Base-by-base conservation (phyloP, 768 basidiomycete genomes). In the Lactarius hengduanensis region DNA sequence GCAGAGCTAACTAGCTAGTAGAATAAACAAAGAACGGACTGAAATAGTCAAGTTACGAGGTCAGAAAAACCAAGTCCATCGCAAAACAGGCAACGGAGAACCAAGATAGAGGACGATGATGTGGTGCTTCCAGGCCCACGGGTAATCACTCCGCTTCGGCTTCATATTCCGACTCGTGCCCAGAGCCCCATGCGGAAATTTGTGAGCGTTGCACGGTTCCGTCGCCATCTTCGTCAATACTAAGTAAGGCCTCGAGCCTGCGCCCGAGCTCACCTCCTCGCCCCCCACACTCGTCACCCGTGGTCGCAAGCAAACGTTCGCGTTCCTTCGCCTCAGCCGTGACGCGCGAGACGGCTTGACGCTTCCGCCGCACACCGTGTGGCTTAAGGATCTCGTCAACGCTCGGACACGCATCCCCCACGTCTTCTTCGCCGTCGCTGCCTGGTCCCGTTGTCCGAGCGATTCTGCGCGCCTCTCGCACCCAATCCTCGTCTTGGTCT, bases 221-320 rank as follows among this genome's bases (percentile, higher is more conserved):
- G 16, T 61, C 62, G 32, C 70, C 74, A 7, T 74, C 67, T 60
- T 69, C 75, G 15, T 73, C 68, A 26, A 82, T 80, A 8, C 80
- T 83, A 70, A 92, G 78, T 87, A 90, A 89, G 50, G 87, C 90
- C 76, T 92, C 91, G 62, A 92, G 76, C 63, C 91, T 76, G 61
- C 88, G 77, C 47, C 91, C 90, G 8, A 92, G 77, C 78, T 92
- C 91, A 10, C 90, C 90, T 0, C 91, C 91, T 20, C 88, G 81
- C 41, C 90, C 91, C 45, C 90, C 91, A 75, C 90, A 91, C 32
- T 87, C 83, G 74, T 92, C 91, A 0, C 91, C 90, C 43, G 84
- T 87, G 61, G 81, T 85, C 64, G 86, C 82, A 73, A 92, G 76
- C 79, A 86, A 84, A 78, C 86, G 84, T 76, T 90, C 89, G 74